Percentiles rank a stretch among this genome's conserved stretches.
These are phyloP conservation scores for Remersonia thermophila DNA, from an alignment of 2,329 filamentous ascomycete genomes.

Conservation along the genomic window DNA sequence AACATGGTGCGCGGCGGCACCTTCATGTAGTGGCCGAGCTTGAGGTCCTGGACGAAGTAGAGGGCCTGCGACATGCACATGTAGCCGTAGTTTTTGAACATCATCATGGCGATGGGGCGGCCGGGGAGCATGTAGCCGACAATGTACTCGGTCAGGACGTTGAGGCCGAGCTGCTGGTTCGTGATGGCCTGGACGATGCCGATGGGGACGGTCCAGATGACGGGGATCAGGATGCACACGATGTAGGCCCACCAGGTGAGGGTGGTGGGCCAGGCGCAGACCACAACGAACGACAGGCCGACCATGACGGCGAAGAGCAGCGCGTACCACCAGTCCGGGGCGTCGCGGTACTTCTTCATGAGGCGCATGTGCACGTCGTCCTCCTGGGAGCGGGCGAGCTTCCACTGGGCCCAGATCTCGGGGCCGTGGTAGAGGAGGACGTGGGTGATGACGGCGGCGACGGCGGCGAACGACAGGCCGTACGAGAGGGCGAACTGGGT, in stretches of 20 bases:
- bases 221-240: constrained; percentile 43
- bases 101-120: constrained; percentile 60
- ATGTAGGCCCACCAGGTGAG: constrained; percentile 48
- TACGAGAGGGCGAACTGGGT: constrained; percentile 49
- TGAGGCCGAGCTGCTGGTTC: constrained; percentile 52
- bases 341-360: constrained; percentile 49
- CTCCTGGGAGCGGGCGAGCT: constrained; percentile 41
- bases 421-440: constrained; percentile 42
- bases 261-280: constrained; percentile 42
- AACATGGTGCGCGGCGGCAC: constrained; percentile 51
- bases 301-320: constrained; percentile 41
- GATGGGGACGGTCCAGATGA: constrained; percentile 48
- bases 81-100: constrained; percentile 66
- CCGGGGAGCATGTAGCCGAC: constrained; percentile 63
- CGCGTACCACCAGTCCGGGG: constrained; percentile 47
- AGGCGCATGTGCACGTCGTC: constrained; percentile 48
- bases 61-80: constrained; percentile 55
- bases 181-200: constrained; percentile 50
- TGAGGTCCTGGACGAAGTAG: constrained; percentile 53
- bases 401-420: constrained; percentile 43
- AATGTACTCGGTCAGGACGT: constrained; percentile 62
- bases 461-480: constrained; percentile 55
- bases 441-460: constrained; percentile 47
- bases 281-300: constrained; percentile 40
- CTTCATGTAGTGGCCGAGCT: constrained; percentile 58